Evolutionary conservation across 768 basidiomycete species (phyloP), one percentile per base, ranked within the genome.

Genomic region (Cyclocybe aegerita): DNA sequence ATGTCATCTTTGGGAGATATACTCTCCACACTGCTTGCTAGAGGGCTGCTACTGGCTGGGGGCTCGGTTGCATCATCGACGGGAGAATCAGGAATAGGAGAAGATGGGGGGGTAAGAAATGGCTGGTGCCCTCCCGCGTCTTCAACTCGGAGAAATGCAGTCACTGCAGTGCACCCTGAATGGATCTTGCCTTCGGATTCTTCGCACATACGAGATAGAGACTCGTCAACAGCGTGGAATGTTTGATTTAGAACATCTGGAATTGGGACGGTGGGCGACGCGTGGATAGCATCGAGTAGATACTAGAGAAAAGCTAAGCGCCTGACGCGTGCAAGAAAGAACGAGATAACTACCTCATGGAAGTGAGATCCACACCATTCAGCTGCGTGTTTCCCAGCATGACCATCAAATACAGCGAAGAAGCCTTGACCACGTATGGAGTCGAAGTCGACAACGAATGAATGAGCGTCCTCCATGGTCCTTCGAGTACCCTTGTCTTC

Each of bases 301-400:
- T 68, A 72, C 79, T 77, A 43, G 7, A 55, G 48, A 80, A 80
- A 82, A 49, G 37, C 47, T 34, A 34, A 35, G 30, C 35, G 41
- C 16, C 46, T 49, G 40, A 39, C 41, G 30, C 4, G 42, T 33
- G 37, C 7, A 37, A 31, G 23, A 34, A 29, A 39, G 51, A 17
- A 15, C 45, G 29, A 39, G 35, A 29, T 35, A 15, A 33, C 15
- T 65, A 87, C 94, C 76, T 94, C 85, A 64, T 98, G 94, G 70
- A 99, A 99, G 67, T 98, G 86, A 59, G 80, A 77, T 38, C 97
- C 97, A 69, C 97, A 98, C 95, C 96, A 98, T 67, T 99, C 97
- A 23, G 97, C 97, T 32, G 96, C 95, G 61, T 98, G 92, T 67
- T 96, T 98, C 12, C 97, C 97, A 1, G 97, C 97, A 66, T 99